Evolutionary conservation across 371 early-diverging fungal species (phyloP), one percentile per base, ranked within the genome.

Genomic region (Quaeritorhiza haematococci): DNA sequence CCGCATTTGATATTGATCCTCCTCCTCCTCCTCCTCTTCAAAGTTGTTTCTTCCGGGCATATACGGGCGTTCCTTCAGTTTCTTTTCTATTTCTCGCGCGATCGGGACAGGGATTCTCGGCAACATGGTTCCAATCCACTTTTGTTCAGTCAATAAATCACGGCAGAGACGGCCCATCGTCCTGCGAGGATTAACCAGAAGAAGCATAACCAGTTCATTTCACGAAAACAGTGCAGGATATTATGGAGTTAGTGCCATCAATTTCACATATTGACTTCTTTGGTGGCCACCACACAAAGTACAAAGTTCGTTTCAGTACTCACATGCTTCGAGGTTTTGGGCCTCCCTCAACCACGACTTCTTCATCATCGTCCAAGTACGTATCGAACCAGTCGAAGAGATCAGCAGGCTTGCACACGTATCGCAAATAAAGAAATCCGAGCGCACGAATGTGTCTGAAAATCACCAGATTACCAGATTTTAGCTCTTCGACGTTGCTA

Each of bases 51-150:
- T n/a, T n/a, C n/a, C n/a, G n/a, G n/a, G n/a, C n/a, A n/a, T n/a
- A n/a, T n/a, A 49, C 30, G 44, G 63, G 17, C 44, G 46, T 24
- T 69, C 84, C 28, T 79, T 67, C 45, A 90, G 53, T 53, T 86
- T 86, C 50, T 76, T 66, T 32, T 80, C 82, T 24, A 91, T 71
- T 53, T 87, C 87, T 46, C 88, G 73, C n/a, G 86, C 87, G 56
- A 91, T 84, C 13, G 88, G 84, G 0, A 90, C 84, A 2, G 92
- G 92, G 43, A 91, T 91, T 45, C 92, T 82, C 23, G 92, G 92
- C 38, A 91, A 63, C 63, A 89, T 86, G n/a, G 89, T 89, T 1
- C 86, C 87, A 51, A 65, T 13, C 69, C 69, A 69, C 49, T 72
- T 69, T 34, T 59, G 59, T 21, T 63, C 67, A 3, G 82, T 83